Evolutionary conservation across 768 basidiomycete species (phyloP).

Genomic region (Russula virescens): DNA sequence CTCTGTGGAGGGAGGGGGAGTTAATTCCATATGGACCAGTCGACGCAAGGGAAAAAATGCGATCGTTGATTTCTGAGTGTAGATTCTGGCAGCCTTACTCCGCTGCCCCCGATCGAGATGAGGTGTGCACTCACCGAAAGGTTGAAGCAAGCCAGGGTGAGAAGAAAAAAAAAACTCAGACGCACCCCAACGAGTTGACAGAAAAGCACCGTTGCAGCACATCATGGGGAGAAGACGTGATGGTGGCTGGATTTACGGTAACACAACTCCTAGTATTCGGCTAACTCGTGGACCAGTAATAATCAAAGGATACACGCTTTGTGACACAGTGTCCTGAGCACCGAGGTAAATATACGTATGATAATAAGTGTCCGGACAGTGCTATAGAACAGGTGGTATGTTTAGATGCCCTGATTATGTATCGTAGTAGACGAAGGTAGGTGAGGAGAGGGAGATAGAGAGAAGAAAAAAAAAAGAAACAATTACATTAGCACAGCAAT

Average conservation of each 20-base stretch:
- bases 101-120: constrained; percentile 13
- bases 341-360: constrained; percentile 11
- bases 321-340: constrained; percentile 5
- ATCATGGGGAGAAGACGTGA: neutral
- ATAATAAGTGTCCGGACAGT: constrained; percentile 14
- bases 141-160: neutral
- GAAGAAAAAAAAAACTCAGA: constrained; percentile 4
- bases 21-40: constrained; percentile 3
- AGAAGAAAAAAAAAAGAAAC: neutral
- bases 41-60: neutral
- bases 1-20: neutral
- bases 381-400: constrained; percentile 13
- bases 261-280: constrained; percentile 13
- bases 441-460: neutral
- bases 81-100: neutral
- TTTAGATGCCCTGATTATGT: constrained; percentile 19
- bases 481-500: constrained; percentile 5
- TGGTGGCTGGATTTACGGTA: neutral
- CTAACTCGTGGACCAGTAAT: neutral
- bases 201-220: neutral
- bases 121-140: neutral
- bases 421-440: constrained; percentile 14
- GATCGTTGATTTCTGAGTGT: constrained; percentile 3
- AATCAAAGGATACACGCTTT: constrained; percentile 15
- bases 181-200: neutral